Base-by-base conservation (phyloP, 1,284 basidiomycete species). In the Malassezia slooffiae region DNA sequence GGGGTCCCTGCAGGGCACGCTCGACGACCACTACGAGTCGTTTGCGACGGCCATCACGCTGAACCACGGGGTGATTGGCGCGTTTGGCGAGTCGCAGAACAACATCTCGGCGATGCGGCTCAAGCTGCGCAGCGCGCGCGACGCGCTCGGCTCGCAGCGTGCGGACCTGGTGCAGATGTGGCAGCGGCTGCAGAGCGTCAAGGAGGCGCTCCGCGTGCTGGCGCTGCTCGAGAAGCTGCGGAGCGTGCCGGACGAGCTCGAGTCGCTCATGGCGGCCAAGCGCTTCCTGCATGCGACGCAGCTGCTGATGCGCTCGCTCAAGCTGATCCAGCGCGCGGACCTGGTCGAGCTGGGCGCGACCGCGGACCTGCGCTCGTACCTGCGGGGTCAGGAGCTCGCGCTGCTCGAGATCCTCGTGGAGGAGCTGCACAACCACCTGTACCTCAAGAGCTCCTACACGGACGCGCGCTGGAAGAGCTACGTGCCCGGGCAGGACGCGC, bases 361-460 rank as follows among this genome's bases (percentile, higher is more conserved):
- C 28, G 75, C 83, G 12, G 93, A 99, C 69, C 72, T 99, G 36
- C 75, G 89, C 49, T 78, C 77, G 51, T 97, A 96, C 72, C 77
- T 96, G 32, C 73, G 77, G 24, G 77, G 79, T 9, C 93, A 99
- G 72, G 90, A 96, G 75, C 57, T 57, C 11, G 50, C 58, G 6
- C 62, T 69, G 47, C 55, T 69, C 32, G 66, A 99, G 54, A 93
- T 97, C 45, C 72, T 97, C 40, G 76, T 93, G 13, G 93, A 99
- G 57, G 93, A 99, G 67, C 75, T 99, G 19, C 90, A 97, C 68
- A 89, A 82, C 60, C 93, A 97, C 70, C 73, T 99, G n/a, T 99
- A 96, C 70, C 78, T 99, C 47, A 96, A 93, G 67, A 87, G 83
- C 6, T 90, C 88, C 70, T 95, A 89, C 80, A 91, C 85, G 67